A percentile compares a stretch with the other conserved stretches of the same genome.
Conservation (phyloP, 192 early-diverging fungal genomes). For the Haplosporangium gracile region DNA sequence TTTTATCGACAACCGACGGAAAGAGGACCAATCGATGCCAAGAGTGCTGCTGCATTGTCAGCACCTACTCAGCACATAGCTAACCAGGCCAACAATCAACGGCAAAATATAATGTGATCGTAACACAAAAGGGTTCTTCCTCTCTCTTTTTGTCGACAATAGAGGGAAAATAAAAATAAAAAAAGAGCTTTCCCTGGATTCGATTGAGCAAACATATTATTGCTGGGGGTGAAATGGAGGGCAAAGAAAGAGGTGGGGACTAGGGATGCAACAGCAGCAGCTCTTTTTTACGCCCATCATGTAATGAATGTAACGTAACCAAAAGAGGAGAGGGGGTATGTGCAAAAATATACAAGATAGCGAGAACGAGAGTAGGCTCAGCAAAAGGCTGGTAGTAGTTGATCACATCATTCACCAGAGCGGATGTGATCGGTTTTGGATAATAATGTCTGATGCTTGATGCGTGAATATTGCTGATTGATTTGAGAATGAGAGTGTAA, state of each 20-base stretch:
- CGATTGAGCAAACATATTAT: neutral
- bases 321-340: too few relatives aligned
- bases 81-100: neutral
- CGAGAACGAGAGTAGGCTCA: too few relatives aligned
- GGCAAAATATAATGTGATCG: neutral
- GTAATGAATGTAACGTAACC: too few relatives aligned
- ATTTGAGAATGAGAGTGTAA: neutral
- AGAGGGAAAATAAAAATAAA: neutral
- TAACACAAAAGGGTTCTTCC: neutral
- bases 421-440: too few relatives aligned
- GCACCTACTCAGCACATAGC: neutral
- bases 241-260: neutral
- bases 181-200: constrained; percentile 3
- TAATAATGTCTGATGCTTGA: too few relatives aligned
- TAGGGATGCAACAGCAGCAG: neutral
- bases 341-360: too few relatives aligned
- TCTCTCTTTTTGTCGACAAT: neutral
- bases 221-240: neutral
- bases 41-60: neutral
- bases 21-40: constrained; percentile 18
- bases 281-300: too few relatives aligned
- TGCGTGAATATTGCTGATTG: neutral
- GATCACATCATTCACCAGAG: too few relatives aligned
- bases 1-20: too few relatives aligned
- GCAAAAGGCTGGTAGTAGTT: too few relatives aligned